Conservation (phyloP, 139 green algal genomes). For the Closterium sp. region DNA sequence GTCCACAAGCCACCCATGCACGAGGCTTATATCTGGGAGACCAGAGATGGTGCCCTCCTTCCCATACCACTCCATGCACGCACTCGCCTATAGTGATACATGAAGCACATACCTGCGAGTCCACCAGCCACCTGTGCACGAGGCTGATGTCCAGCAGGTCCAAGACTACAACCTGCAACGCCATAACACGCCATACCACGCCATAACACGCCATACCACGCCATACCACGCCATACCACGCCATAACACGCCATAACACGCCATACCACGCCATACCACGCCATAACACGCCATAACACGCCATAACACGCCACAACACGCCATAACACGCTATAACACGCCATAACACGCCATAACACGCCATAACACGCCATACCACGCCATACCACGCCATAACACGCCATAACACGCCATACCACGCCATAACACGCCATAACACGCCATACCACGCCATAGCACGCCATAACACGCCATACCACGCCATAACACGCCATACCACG, state of each 20-base stretch:
- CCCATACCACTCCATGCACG: not conserved
- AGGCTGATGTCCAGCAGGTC: constrained; percentile 90
- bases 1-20: constrained; percentile 93
- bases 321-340: not conserved
- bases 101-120: constrained; percentile 62
- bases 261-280: not conserved
- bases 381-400: not conserved
- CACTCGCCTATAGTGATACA: not conserved
- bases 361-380: not conserved
- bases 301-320: too few relatives aligned
- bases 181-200: not conserved
- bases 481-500: not conserved
- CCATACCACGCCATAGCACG: not conserved
- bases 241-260: not conserved
- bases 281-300: not conserved
- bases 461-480: not conserved
- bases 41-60: constrained; percentile 87
- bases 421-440: not conserved
- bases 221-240: not conserved
- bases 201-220: not conserved
- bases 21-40: constrained; percentile 82
- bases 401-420: not conserved
- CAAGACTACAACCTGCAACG: constrained; percentile 80
- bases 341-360: not conserved
- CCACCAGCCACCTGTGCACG: constrained; percentile 91